phyloP scores from a whole-genome alignment of 495 filamentous ascomycete genomes.

The Lasiosphaeris hirsuta region DNA sequence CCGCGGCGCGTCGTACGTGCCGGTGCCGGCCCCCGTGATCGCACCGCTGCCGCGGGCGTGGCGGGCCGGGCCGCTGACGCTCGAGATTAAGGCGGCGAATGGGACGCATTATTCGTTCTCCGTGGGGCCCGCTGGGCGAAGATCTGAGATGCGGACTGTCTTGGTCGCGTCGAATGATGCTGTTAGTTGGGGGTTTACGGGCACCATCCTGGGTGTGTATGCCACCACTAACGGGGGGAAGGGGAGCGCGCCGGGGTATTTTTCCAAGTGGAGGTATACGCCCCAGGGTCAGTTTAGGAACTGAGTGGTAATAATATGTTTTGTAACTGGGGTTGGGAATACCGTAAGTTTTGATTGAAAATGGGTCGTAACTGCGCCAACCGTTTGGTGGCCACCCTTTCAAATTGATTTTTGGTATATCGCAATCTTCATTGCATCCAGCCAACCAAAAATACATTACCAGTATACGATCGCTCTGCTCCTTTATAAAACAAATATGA shows the following conservation, averaged over 20 bases:
- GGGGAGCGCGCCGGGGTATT: slow-evolving; percentile 40
- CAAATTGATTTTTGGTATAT: too few species aligned
- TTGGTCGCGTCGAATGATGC: slow-evolving; percentile 36
- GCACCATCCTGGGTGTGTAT: slow-evolving; percentile 48
- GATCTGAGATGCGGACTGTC: slow-evolving; percentile 32
- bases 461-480: too few species aligned
- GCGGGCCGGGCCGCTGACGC: slow-evolving; percentile 28
- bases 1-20: slow-evolving; percentile 36
- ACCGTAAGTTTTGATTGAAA: too few species aligned
- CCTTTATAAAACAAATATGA: too few species aligned
- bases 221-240: slow-evolving; percentile 50
- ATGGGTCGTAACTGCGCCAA: too few species aligned
- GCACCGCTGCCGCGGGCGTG: slow-evolving; percentile 33
- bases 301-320: slow-evolving; percentile 12
- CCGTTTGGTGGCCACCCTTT: too few species aligned
- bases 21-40: slow-evolving; percentile 29
- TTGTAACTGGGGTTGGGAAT: background rate
- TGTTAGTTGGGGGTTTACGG: slow-evolving; percentile 51
- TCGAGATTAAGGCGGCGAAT: slow-evolving; percentile 47
- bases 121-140: slow-evolving; percentile 34
- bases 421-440: too few species aligned
- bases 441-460: too few species aligned
- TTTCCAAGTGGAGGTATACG: slow-evolving; percentile 46
- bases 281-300: slow-evolving; percentile 42
- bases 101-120: slow-evolving; percentile 45